A percentile compares a stretch with the other conserved stretches of the same genome.
Evolutionary conservation across 2,329 filamentous ascomycete genomes (phyloP).

Genomic region (Aspergillus ochraceus): DNA sequence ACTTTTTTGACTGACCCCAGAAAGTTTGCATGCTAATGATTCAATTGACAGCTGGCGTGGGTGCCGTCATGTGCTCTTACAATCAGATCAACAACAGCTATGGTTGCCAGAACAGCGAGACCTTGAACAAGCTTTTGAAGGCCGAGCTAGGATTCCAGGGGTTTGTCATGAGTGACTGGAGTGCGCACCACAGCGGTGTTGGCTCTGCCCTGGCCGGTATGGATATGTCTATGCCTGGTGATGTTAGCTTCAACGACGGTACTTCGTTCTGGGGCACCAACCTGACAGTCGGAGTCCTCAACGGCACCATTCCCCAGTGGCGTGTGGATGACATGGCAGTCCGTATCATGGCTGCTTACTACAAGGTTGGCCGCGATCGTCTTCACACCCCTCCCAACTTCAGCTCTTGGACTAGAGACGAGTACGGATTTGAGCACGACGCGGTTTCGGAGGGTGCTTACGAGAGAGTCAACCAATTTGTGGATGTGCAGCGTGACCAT

Average conservation of each 20-base stretch:
- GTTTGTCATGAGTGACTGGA: constrained; percentile 71
- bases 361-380: constrained; percentile 60
- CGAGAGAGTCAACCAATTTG: constrained; percentile 72
- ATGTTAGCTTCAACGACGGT: constrained; percentile 73
- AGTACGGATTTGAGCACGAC: constrained; percentile 67
- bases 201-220: constrained; percentile 66
- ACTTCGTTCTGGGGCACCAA: constrained; percentile 81
- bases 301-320: constrained; percentile 85
- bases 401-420: constrained; percentile 80
- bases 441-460: constrained; percentile 59
- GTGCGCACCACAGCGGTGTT: constrained; percentile 71
- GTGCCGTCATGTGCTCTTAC: constrained; percentile 71
- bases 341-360: constrained; percentile 70
- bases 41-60: constrained; percentile 55
- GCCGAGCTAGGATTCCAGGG: constrained; percentile 75
- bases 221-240: constrained; percentile 84
- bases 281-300: constrained; percentile 81
- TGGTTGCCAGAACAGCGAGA: constrained; percentile 63
- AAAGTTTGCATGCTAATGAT: not conserved
- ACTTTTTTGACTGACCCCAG: not conserved
- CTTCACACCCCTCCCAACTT: constrained; percentile 69
- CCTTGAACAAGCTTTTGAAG: constrained; percentile 65
- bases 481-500: constrained; percentile 81
- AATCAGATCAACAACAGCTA: constrained; percentile 70
- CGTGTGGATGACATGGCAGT: constrained; percentile 89